Evolutionary conservation across 805 yeast genomes (phyloP), one percentile per base, ranked within the genome.

Genomic region (Cyberlindnera mississippiensis): DNA sequence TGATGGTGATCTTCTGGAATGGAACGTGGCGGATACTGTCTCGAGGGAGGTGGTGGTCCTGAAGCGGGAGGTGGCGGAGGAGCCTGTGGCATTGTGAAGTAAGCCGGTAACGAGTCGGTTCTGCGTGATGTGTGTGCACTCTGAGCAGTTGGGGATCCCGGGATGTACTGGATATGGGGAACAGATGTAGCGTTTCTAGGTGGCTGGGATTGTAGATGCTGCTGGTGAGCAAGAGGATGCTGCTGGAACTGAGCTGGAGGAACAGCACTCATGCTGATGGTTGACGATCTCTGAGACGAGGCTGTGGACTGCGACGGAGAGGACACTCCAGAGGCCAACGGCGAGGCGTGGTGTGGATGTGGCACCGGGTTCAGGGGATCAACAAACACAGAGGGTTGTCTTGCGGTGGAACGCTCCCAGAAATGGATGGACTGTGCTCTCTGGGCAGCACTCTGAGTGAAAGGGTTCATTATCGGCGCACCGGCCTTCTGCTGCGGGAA

Each of bases 361-460:
- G 35, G 44, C 9, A 45, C 31, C 14, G 56, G 40, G 27, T 49
- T 40, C 26, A 57, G 35, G 5, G 62, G 62, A 30, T 57, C 62
- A 35, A 57, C 43, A 37, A 56, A 48, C 3, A 52, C 46, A 2
- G 60, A 55, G 1, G 57, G 56, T 20, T 56, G 60, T 49, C 62
- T 49, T 2, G 36, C 30, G 19, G 33, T 39, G 3, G 57, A 41
- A 16, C 38, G 40, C 33, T 51, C 55, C 61, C 61, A 57, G 35
- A 55, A 57, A 30, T 51, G 55, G 18, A 57, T 50, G 11, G 55
- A 46, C 6, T 52, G 53, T 33, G 41, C 42, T 34, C 51, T 44
- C 29, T 43, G 44, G 11, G 45, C 33, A 26, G 27, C 35, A 17
- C 38, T 35, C 10, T 45, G 32, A 16, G 44, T 19, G 27, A 41